Evolutionary conservation across 495 filamentous ascomycete species (phyloP).

Genomic region (Rusavskia elegans): DNA sequence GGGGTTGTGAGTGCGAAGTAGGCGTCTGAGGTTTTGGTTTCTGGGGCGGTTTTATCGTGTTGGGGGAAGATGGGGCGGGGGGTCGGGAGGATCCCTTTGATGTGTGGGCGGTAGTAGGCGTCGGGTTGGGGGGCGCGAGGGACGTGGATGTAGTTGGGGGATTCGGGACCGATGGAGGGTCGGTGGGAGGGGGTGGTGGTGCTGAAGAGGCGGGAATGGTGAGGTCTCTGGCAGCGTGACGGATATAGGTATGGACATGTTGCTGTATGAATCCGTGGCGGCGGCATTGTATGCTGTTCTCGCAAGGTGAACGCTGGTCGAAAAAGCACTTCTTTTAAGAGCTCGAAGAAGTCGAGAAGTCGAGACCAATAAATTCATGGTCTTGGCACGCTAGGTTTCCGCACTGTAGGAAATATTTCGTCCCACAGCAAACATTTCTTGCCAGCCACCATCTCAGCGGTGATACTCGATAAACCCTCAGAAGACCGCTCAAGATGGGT

Average conservation of each 20-base stretch:
- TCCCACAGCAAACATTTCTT: background rate
- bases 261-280: background rate
- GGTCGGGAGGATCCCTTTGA: slow-evolving; percentile 58
- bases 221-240: background rate
- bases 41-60: slow-evolving; percentile 7
- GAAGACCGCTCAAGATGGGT: slow-evolving; percentile 48
- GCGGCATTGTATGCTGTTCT: slow-evolving; percentile 4
- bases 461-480: background rate
- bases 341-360: background rate
- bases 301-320: too few relatives aligned
- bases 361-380: background rate
- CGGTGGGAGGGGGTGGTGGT: slow-evolving; percentile 2
- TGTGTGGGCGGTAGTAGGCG: slow-evolving; percentile 24
- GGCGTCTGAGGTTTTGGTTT: slow-evolving; percentile 33
- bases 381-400: background rate
- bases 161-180: slow-evolving; percentile 40
- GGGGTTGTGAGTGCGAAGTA: slow-evolving; percentile 35
- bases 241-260: background rate
- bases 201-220: background rate
- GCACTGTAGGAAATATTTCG: background rate
- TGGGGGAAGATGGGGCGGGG: slow-evolving; percentile 50
- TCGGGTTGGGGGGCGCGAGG: slow-evolving; percentile 36
- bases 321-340: background rate
- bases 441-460: background rate
- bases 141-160: slow-evolving; percentile 57